phyloP scores from a whole-genome alignment of 495 filamentous ascomycete genomes.

The Cercophora scortea region DNA sequence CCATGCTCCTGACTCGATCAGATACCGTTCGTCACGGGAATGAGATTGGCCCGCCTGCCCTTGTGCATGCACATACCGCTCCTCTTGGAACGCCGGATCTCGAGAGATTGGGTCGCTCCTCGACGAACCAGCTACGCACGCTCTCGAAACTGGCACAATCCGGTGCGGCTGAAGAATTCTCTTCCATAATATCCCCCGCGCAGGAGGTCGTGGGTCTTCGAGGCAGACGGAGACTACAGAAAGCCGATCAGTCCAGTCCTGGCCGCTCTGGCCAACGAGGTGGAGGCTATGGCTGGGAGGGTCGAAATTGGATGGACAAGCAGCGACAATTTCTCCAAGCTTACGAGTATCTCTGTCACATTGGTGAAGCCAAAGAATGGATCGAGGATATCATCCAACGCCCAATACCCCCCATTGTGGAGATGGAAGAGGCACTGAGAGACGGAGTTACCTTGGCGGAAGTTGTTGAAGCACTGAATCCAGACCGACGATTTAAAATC shows the following conservation, averaged over 20 bases:
- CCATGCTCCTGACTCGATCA: constrained; percentile 45
- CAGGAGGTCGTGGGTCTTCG: constrained; percentile 83
- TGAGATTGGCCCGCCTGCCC: constrained; percentile 26
- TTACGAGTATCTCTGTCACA: constrained; percentile 98
- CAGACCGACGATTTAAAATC: constrained; percentile 66
- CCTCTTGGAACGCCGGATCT: constrained; percentile 63
- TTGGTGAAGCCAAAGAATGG: constrained; percentile 99
- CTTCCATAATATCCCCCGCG: constrained; percentile 56
- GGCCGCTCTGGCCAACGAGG: constrained; percentile 39
- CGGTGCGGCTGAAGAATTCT: constrained; percentile 66
- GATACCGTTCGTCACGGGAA: constrained; percentile 36
- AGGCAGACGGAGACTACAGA: constrained; percentile 74
- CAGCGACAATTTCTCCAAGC: constrained; percentile 93
- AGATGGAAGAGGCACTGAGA: constrained; percentile 86
- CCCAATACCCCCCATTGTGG: constrained; percentile 88
- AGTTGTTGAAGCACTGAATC: constrained; percentile 84
- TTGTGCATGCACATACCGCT: constrained; percentile 34
- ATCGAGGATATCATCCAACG: constrained; percentile 90
- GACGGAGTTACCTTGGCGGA: constrained; percentile 95
- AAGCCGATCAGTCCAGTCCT: constrained; percentile 47
- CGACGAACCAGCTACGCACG: constrained; percentile 80
- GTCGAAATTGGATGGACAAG: constrained; percentile 97
- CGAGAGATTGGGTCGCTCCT: constrained; percentile 69
- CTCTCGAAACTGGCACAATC: constrained; percentile 78
- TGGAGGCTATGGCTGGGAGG: constrained; percentile 63